These are phyloP conservation scores for Boletus sensibilis DNA, from an alignment of 768 basidiomycete genomes.

Conservation along the genomic window DNA sequence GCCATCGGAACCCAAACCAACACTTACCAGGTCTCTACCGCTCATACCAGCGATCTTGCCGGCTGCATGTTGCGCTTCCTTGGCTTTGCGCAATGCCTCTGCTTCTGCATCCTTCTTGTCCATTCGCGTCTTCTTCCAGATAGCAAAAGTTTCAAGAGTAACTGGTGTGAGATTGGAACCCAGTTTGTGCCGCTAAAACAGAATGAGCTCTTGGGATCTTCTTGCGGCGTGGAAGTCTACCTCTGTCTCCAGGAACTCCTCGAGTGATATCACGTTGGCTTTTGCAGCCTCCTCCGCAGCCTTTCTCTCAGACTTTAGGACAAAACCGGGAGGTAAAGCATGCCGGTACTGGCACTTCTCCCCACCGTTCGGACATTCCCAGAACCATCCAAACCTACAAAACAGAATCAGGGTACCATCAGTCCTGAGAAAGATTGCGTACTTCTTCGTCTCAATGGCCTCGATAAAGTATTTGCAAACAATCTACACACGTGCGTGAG, in stretches of 20 bases:
- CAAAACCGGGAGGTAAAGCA: constrained; percentile 93
- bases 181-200: constrained; percentile 84
- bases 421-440: constrained; percentile 7
- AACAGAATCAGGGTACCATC: not conserved
- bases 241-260: constrained; percentile 98
- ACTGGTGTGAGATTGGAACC: constrained; percentile 89
- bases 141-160: constrained; percentile 85
- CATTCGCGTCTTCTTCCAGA: constrained; percentile 94
- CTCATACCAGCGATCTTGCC: constrained; percentile 94
- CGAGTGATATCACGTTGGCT: constrained; percentile 83
- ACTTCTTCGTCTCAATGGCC: constrained; percentile 91
- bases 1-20: not conserved
- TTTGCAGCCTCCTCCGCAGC: constrained; percentile 89
- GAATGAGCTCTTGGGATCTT: not conserved
- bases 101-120: constrained; percentile 92
- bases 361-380: constrained; percentile 85
- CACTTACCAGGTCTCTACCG: constrained; percentile 85
- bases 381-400: constrained; percentile 86
- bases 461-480: constrained; percentile 98
- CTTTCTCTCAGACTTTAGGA: constrained; percentile 92
- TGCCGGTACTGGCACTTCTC: constrained; percentile 91
- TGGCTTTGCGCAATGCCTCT: constrained; percentile 78
- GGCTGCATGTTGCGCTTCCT: constrained; percentile 75
- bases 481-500: constrained; percentile 52
- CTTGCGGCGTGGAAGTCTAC: constrained; percentile 41